Evolutionary conservation across 2,329 filamentous ascomycete species (phyloP).

Genomic region (Thermoascus crustaceus): DNA sequence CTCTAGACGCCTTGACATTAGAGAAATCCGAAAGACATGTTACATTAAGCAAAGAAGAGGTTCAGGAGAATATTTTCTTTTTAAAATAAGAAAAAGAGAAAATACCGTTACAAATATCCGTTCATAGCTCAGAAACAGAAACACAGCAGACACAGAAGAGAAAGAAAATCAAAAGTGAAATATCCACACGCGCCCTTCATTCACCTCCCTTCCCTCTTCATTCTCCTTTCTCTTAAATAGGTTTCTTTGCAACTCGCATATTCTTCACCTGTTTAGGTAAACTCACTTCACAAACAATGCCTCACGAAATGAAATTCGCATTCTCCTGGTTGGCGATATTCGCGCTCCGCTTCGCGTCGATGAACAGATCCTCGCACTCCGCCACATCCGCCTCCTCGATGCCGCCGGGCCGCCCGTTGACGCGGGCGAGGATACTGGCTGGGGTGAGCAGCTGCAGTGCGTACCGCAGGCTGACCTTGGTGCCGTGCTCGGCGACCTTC

Average conservation of each 20-base stretch:
- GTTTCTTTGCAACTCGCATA: not conserved
- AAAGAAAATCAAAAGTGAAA: not conserved
- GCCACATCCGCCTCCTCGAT: slow-evolving; percentile 70
- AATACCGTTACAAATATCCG: not conserved
- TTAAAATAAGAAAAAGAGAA: not conserved
- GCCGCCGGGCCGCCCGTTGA: slow-evolving; percentile 62
- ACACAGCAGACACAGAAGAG: not conserved
- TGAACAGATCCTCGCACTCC: slow-evolving; percentile 76
- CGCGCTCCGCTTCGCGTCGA: slow-evolving; percentile 73
- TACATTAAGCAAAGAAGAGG: not conserved
- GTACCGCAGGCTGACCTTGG: slow-evolving; percentile 83
- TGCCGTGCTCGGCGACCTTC: slow-evolving; percentile 78
- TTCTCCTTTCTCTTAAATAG: slow-evolving; percentile 11
- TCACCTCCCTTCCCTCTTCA: no score
- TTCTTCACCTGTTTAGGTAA: not conserved
- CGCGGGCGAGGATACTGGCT: slow-evolving; percentile 80
- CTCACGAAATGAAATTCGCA: slow-evolving; percentile 56
- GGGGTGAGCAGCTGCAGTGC: slow-evolving; percentile 86
- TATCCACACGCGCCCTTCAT: no score
- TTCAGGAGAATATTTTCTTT: not conserved
- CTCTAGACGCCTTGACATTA: no score
- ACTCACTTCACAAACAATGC: not conserved
- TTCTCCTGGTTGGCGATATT: slow-evolving; percentile 58
- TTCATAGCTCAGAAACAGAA: not conserved
- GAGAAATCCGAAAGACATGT: no score